Evolutionary conservation across 495 filamentous ascomycete genomes (phyloP), one percentile per base, ranked within the genome.

Genomic region (Hypoxylon cercidicola): DNA sequence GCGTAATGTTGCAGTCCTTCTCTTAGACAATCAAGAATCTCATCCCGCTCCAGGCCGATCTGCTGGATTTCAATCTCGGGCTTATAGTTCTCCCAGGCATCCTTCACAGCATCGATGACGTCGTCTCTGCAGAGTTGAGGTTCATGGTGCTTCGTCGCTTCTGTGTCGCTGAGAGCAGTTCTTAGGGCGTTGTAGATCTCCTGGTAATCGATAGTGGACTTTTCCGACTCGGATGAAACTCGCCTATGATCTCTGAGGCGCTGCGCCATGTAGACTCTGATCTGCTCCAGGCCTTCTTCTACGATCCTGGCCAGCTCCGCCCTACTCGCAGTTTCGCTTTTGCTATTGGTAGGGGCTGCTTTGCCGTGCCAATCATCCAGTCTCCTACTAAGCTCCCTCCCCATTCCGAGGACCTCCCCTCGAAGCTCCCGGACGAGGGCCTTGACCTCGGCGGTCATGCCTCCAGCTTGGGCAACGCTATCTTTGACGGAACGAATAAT

Each of bases 341-440:
- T 83, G 48, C 80, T 37, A 9, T 80, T 37, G 34, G 9, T 79
- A 7, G 79, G 73, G 23, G n/a, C n/a, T n/a, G 79, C 75, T 16
- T 80, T 79, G 25, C 87, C 84, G 55, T 66, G 69, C 1, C 83
- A 80, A 41, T 91, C 84, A 53, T 97, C 92, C 2, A 97, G 80
- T 69, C 90, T 88, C n/a, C 90, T 86, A 25, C 89, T 92, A 23
- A 97, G 83, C 64, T 97, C 89, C 55, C 93, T 82, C 4, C 93
- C 92, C 94, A 97, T 97, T 3, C 91, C 93, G 1, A 97, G 84
- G 7, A 98, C 93, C 70, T 98, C 93, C 11, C 93, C 91, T 15
- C 93, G 88, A 35, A 99, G 81, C 65, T 97, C 93, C 39, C 92
- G 88, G 11, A 97, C 89, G 13, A 96, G 78, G 2, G 90, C 88